Evolutionary conservation across 345 rosid genomes (phyloP).

Genomic region (Cardamine resedifolia): DNA sequence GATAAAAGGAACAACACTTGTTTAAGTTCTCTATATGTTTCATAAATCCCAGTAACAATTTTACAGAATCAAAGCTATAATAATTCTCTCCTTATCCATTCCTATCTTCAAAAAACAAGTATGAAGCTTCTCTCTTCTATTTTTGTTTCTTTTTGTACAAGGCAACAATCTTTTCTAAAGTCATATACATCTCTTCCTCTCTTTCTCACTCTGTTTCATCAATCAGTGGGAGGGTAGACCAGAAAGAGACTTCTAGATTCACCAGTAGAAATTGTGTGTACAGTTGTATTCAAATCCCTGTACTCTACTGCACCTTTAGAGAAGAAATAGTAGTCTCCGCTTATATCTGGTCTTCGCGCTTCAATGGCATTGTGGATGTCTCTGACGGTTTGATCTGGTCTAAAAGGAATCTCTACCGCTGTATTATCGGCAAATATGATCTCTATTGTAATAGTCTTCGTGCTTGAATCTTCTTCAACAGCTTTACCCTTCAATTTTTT

Average conservation of each 20-base stretch:
- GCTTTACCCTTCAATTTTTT: background rate
- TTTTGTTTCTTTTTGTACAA: background rate
- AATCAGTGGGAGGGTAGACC: background rate
- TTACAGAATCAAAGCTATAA: constrained; percentile 10
- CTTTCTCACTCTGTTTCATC: background rate
- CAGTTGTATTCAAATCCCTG: constrained; percentile 10
- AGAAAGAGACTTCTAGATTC: background rate
- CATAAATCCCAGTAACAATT: constrained; percentile 13
- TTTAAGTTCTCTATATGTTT: constrained; percentile 15
- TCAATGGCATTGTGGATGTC: constrained; percentile 21
- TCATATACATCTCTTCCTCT: constrained; percentile 9
- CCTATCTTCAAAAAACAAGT: constrained; percentile 4
- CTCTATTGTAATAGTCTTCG: background rate
- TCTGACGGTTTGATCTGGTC: constrained; percentile 19
- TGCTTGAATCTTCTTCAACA: constrained; percentile 14
- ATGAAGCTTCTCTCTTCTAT: constrained; percentile 3
- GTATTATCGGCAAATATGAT: background rate
- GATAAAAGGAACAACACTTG: background rate
- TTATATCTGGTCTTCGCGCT: background rate
- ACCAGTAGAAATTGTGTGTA: background rate
- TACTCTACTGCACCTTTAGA: background rate
- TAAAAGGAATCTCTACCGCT: background rate
- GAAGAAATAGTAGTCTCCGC: background rate
- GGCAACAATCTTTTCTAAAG: background rate
- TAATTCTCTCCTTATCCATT: constrained; percentile 5